These are phyloP conservation scores for Colletotrichum filicis DNA, from an alignment of 2,329 filamentous ascomycete genomes.

Conservation along the genomic window DNA sequence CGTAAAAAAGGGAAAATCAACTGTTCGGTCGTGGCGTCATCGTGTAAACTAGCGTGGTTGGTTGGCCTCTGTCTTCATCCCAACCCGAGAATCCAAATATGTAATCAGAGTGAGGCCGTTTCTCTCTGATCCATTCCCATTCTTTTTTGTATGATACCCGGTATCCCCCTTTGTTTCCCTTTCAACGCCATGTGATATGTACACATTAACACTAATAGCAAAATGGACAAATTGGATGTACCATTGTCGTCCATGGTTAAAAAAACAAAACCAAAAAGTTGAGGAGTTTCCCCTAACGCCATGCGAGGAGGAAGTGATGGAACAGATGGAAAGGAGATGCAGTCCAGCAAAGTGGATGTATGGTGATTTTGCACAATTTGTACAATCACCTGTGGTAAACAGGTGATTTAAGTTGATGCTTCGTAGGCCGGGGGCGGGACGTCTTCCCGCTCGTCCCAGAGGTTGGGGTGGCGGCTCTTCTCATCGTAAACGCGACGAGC, in stretches of 20 bases:
- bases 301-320: constrained; percentile 32
- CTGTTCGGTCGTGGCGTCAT: constrained; percentile 5
- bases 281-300: constrained; percentile 27
- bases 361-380: constrained; percentile 28
- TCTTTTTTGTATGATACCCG: constrained; percentile 28
- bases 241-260: not conserved
- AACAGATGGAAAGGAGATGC: constrained; percentile 31
- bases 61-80: constrained; percentile 19
- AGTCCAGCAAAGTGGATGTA: constrained; percentile 11
- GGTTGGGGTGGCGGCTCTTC: constrained; percentile 68
- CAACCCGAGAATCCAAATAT: constrained; percentile 34
- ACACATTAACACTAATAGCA: constrained; percentile 34
- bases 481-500: constrained; percentile 89
- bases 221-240: not conserved
- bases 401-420: constrained; percentile 52
- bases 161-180: constrained; percentile 2
- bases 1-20: not conserved
- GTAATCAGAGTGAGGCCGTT: constrained; percentile 16
- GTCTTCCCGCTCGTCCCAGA: constrained; percentile 67
- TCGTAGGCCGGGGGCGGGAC: constrained; percentile 72
- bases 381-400: constrained; percentile 24
- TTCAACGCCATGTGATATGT: constrained; percentile 35
- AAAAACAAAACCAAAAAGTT: not conserved
- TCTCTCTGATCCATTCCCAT: constrained; percentile 29
- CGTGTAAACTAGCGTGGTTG: constrained; percentile 28